Percentiles rank a stretch among this genome's conserved stretches.
These are phyloP conservation scores for Stellera chamaejasme DNA, from an alignment of 345 rosid species.

Conservation along the genomic window DNA sequence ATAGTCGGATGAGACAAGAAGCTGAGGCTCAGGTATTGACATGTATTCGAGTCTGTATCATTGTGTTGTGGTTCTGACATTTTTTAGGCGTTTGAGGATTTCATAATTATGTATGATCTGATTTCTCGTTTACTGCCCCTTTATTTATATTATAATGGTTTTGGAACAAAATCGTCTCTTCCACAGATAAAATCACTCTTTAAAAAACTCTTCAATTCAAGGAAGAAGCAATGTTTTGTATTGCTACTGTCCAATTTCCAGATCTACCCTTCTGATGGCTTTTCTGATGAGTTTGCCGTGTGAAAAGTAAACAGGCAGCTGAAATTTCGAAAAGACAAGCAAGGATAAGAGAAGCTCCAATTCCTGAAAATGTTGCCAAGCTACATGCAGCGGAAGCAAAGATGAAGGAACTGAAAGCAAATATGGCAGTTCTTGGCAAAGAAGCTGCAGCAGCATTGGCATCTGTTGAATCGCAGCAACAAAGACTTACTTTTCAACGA, in stretches of 20 bases:
- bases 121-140: too few relatives aligned
- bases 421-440: conserved; percentile 95
- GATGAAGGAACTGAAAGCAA: conserved; percentile 79
- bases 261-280: too few relatives aligned
- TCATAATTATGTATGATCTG: too few relatives aligned
- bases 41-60: too few relatives aligned
- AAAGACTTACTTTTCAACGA: conserved; percentile 83
- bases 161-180: too few relatives aligned
- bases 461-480: conserved; percentile 95
- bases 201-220: too few relatives aligned
- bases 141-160: too few relatives aligned
- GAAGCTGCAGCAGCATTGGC: conserved; percentile 93
- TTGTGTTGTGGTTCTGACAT: too few relatives aligned
- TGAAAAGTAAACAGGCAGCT: conserved; percentile 50
- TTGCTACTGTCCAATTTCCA: too few relatives aligned
- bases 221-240: too few relatives aligned
- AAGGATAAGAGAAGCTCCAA: conserved; percentile 65
- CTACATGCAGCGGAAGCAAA: conserved; percentile 77
- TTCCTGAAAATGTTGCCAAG: conserved; percentile 88
- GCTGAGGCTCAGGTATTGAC: conserved; percentile 74
- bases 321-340: conserved; percentile 77
- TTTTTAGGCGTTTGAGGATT: too few relatives aligned
- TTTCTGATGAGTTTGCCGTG: background rate
- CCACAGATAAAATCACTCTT: too few relatives aligned
- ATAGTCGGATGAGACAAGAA: conserved; percentile 96